Percentiles rank a stretch among this genome's conserved stretches.
These are phyloP conservation scores for Hericium alpestre DNA, from an alignment of 768 basidiomycete genomes.

Conservation along the genomic window DNA sequence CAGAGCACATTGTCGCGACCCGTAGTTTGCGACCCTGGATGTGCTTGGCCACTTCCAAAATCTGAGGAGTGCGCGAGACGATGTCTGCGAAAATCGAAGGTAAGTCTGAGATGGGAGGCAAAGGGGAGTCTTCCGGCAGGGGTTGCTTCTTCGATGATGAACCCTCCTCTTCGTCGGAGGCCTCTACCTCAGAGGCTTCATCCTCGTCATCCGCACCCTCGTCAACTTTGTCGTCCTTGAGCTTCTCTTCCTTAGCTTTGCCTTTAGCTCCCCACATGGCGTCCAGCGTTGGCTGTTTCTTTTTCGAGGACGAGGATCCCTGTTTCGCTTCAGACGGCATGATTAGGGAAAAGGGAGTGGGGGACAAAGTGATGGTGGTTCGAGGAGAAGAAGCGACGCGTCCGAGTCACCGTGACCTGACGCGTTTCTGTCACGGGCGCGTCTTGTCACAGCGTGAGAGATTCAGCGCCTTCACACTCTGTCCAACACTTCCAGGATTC, in stretches of 20 bases:
- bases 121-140: slow-evolving; percentile 48
- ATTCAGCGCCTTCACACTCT: not conserved
- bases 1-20: slow-evolving; percentile 95
- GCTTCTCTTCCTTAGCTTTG: slow-evolving; percentile 4
- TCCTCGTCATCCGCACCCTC: slow-evolving; percentile 5
- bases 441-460: slow-evolving; percentile 2
- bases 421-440: slow-evolving; percentile 4
- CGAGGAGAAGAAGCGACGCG: not conserved
- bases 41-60: slow-evolving; percentile 55
- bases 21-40: slow-evolving; percentile 75
- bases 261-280: slow-evolving; percentile 3
- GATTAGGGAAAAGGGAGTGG: not conserved
- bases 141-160: slow-evolving; percentile 26
- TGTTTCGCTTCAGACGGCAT: slow-evolving; percentile 5
- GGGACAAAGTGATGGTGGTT: not conserved
- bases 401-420: not conserved
- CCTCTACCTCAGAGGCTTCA: slow-evolving; percentile 13
- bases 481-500: not conserved
- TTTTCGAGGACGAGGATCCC: not conserved
- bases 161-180: slow-evolving; percentile 20
- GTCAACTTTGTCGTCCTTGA: slow-evolving; percentile 1
- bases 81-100: slow-evolving; percentile 71
- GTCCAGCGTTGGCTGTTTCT: slow-evolving; percentile 10
- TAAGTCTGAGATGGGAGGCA: slow-evolving; percentile 68
- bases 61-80: slow-evolving; percentile 51